Percentiles rank a stretch among this genome's conserved stretches.
Evolutionary conservation across 2,329 filamentous ascomycete species (phyloP).

Genomic region (Grosmannia penicillata): DNA sequence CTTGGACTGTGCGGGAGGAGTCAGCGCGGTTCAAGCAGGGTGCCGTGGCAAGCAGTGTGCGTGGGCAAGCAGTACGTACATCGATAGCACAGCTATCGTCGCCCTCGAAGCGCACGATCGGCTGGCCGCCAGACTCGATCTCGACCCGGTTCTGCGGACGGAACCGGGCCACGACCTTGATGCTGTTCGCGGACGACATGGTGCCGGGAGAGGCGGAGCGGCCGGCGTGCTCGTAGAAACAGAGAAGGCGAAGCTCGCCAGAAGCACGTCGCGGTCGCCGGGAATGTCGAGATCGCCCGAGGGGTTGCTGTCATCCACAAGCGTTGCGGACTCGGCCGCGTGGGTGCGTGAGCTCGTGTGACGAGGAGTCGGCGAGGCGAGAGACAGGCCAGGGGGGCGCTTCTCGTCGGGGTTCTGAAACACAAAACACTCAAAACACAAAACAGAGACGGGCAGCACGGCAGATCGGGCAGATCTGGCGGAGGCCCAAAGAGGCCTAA

Average conservation of each 20-base stretch:
- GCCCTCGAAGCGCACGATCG: conserved; percentile 77
- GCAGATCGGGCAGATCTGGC: background rate
- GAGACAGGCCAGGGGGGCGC: too few relatives aligned
- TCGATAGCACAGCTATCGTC: conserved; percentile 79
- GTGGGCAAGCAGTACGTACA: conserved; percentile 38
- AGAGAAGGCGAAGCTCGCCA: too few relatives aligned
- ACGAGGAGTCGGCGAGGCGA: too few relatives aligned
- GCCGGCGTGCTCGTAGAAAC: background rate
- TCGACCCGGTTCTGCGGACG: conserved; percentile 94
- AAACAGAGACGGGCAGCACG: background rate
- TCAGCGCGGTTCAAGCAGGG: too few relatives aligned
- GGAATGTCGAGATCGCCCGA: too few relatives aligned
- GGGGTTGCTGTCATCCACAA: too few relatives aligned
- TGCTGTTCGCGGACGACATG: conserved; percentile 47
- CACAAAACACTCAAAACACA: too few relatives aligned
- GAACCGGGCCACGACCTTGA: conserved; percentile 93
- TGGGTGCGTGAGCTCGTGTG: too few relatives aligned
- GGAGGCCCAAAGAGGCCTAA: background rate
- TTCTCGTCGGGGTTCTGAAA: too few relatives aligned
- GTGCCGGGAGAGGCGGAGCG: conserved; percentile 16
- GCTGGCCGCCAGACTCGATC: conserved; percentile 75
- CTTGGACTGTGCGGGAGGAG: too few relatives aligned
- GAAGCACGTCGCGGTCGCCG: too few relatives aligned
- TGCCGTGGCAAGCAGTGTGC: too few relatives aligned
- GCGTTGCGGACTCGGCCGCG: conserved; percentile 1